Evolutionary conservation across 129 eudicot genomes (phyloP).

Genomic region (Lactuca sativa): DNA sequence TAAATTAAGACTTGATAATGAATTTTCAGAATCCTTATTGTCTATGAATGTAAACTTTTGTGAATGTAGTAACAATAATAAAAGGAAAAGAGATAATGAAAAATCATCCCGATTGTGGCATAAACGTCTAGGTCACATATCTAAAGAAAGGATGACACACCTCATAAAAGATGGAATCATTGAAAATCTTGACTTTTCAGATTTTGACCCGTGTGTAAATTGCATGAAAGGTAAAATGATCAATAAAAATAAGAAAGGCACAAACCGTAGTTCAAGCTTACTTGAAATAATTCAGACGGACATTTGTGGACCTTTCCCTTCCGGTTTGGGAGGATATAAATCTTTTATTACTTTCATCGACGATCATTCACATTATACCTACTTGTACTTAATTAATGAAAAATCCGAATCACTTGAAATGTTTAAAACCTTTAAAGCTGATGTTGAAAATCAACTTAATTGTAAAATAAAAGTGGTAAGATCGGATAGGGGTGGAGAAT

Average conservation of each 20-base stretch:
- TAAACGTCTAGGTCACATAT: conserved; percentile 6
- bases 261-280: neutral
- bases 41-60: neutral
- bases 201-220: neutral
- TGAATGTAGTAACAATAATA: neutral
- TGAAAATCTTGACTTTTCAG: neutral
- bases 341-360: neutral
- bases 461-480: neutral
- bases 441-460: conserved; percentile 7
- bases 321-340: neutral
- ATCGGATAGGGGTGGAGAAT: too few relatives aligned
- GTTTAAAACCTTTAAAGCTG: neutral
- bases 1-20: neutral
- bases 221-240: conserved; percentile 5
- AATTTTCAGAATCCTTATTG: neutral
- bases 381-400: neutral
- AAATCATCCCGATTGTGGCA: neutral
- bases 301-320: neutral
- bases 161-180: neutral
- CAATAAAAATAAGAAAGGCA: neutral
- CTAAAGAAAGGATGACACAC: neutral
- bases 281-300: neutral
- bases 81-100: neutral
- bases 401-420: conserved; percentile 2
- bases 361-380: neutral